Percentiles rank a stretch among this genome's conserved stretches.
These are phyloP conservation scores for Lagenidium sp. DNA, from an alignment of 352 stramenopile species.

Conservation along the genomic window DNA sequence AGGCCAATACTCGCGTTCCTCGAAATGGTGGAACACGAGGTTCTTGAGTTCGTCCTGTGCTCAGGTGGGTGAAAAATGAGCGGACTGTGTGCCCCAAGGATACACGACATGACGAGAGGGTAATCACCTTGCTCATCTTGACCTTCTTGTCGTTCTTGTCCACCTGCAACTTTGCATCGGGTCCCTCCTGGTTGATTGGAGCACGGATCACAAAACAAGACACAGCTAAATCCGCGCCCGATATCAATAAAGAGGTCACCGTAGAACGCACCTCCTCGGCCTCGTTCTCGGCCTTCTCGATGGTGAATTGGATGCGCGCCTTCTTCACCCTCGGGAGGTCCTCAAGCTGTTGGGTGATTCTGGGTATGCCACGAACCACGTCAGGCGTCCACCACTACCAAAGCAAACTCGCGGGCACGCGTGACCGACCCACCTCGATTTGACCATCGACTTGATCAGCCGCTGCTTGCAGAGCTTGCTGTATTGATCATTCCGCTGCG, in stretches of 20 bases:
- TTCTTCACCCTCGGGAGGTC: slow-evolving; percentile 73
- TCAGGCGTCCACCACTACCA: neutral
- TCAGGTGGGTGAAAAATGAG: too few species aligned
- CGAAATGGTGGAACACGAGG: slow-evolving; percentile 81
- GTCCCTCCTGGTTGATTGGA: slow-evolving; percentile 8
- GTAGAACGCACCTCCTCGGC: slow-evolving; percentile 40
- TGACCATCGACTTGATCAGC: slow-evolving; percentile 83
- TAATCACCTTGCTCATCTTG: slow-evolving; percentile 82
- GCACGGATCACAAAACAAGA: neutral
- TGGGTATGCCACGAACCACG: slow-evolving; percentile 10
- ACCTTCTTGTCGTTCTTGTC: slow-evolving; percentile 82
- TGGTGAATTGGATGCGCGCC: slow-evolving; percentile 74
- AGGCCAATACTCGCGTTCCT: slow-evolving; percentile 80
- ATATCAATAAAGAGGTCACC: neutral
- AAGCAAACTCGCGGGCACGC: too few species aligned
- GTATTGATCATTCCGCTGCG: slow-evolving; percentile 78
- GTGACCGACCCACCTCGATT: slow-evolving; percentile 40
- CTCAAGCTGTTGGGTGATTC: slow-evolving; percentile 68
- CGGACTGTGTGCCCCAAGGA: too few species aligned
- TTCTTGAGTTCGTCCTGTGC: slow-evolving; percentile 82
- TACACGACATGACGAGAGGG: neutral
- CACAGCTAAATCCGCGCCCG: neutral
- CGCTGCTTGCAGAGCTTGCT: slow-evolving; percentile 79
- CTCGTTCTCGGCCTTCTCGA: slow-evolving; percentile 64
- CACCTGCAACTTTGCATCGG: slow-evolving; percentile 25